Conservation (phyloP, 108 stramenopile species). For the Schizochytrium sp. region DNA sequence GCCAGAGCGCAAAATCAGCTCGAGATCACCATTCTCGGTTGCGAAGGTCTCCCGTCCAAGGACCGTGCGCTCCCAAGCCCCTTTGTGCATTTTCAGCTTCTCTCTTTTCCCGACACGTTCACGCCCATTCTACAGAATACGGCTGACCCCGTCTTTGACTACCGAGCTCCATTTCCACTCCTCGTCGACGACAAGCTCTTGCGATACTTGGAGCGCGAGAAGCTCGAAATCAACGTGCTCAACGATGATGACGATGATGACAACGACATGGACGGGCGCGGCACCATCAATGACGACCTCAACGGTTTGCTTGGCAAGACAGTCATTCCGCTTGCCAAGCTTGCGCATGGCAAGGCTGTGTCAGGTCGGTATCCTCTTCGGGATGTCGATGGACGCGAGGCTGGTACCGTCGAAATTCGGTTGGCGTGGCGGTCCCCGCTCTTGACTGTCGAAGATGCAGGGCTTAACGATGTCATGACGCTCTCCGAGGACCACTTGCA, state of each 20-base stretch:
- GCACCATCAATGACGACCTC: not conserved
- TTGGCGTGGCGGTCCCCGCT: conserved; percentile 20
- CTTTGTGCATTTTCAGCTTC: conserved; percentile 56
- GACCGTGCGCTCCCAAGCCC: conserved; percentile 24
- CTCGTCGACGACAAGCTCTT: conserved; percentile 38
- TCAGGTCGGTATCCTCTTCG: not conserved
- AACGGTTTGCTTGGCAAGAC: conserved; percentile 26
- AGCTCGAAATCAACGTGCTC: conserved; percentile 25
- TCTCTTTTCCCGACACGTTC: conserved; percentile 48
- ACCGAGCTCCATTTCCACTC: conserved; percentile 35
- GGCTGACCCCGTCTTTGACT: conserved; percentile 36
- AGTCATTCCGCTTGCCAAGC: conserved; percentile 15
- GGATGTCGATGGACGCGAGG: not conserved
- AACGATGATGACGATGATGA: conserved; percentile 25
- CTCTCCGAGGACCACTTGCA: not conserved
- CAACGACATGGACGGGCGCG: not conserved
- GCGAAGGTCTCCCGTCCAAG: conserved; percentile 7
- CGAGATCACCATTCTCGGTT: conserved; percentile 36
- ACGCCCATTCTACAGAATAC: conserved; percentile 22
- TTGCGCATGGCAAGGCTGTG: conserved; percentile 23
- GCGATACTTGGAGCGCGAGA: conserved; percentile 31
- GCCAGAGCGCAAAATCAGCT: conserved; percentile 40
- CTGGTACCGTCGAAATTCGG: not conserved
- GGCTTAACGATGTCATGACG: not conserved
- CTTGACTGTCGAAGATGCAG: not conserved